A percentile compares a stretch with the other conserved stretches of the same genome.
These are phyloP conservation scores for Acer saccharum DNA, from an alignment of 345 rosid genomes.

Conservation along the genomic window DNA sequence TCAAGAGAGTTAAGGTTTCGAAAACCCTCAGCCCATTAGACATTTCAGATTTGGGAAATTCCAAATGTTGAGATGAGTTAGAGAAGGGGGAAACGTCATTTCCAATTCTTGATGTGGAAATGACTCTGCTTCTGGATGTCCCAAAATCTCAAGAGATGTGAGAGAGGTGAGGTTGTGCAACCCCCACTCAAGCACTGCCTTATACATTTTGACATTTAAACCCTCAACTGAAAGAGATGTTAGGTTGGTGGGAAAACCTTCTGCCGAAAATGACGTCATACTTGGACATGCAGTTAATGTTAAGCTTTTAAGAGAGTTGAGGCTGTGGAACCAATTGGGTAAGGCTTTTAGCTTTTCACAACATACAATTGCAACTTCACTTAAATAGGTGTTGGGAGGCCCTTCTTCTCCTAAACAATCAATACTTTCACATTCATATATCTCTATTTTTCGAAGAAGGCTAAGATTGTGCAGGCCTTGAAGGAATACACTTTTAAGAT, in stretches of 20 bases:
- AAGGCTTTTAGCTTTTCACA: neutral
- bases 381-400: neutral
- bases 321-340: neutral
- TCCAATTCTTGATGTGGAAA: neutral
- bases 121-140: too few relatives aligned
- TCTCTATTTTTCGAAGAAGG: neutral
- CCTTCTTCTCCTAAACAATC: neutral
- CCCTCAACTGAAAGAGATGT: slow-evolving; percentile 2
- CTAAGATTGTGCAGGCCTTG: neutral
- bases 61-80: too few relatives aligned
- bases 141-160: neutral
- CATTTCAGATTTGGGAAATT: neutral
- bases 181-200: slow-evolving; percentile 20
- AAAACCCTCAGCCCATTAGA: too few relatives aligned
- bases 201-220: neutral
- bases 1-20: too few relatives aligned
- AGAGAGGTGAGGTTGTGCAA: slow-evolving; percentile 15
- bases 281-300: too few relatives aligned
- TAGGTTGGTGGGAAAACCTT: slow-evolving; percentile 6
- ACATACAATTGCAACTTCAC: neutral
- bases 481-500: neutral
- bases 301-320: slow-evolving; percentile 13
- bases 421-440: neutral
- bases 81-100: too few relatives aligned
- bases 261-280: neutral